Base-by-base conservation (phyloP, 1,139 yeast genomes). In the Torulaspora globosa region DNA sequence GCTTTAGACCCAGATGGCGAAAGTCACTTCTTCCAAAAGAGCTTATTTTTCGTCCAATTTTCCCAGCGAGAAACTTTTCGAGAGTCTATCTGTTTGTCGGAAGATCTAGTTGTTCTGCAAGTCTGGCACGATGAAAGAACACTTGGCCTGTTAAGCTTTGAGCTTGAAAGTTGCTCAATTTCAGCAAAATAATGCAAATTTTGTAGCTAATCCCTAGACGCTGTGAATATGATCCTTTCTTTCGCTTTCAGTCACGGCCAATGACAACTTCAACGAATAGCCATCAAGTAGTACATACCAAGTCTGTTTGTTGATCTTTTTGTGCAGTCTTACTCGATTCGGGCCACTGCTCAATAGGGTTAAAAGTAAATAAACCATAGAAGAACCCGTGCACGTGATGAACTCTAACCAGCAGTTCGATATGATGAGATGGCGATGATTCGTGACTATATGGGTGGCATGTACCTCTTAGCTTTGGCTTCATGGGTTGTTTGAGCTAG, bases 271-370 rank as follows among this genome's bases (percentile, higher is more conserved):
- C 27, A 41, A 35, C 36, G 29, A 26, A 26, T 19, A 24, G 36
- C 39, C 39, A 41, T 41, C 39, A 19, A 41, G 15, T 26, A 26
- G 39, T 41, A 35, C 30, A 9, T 7, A 9, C 9, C 12, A 27
- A 24, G 24, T 29, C 28, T 39, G 15, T 39, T 33, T 41, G 38
- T 41, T 40, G 42, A 39, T 32, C 29, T 40, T 40, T 41, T 40
- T 40, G 43, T 41, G 44, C 35, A 19, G 34, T 35, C 18, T 39
- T 39, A 32, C 43, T 35, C 33, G 43, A 39, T 39, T 34, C n/a
- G 43, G 43, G 27, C 35, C 43, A 29, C 12, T 39, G 19, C 44
- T 35, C 24, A 12, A 41, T 41, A 19, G 11, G 44, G 44, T 19
- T 32, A 41, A 41, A 39, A 16, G 42, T 39, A 39, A 39, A 39